Base-by-base conservation (phyloP, 805 yeast species). In the Lachancea meyersii region DNA sequence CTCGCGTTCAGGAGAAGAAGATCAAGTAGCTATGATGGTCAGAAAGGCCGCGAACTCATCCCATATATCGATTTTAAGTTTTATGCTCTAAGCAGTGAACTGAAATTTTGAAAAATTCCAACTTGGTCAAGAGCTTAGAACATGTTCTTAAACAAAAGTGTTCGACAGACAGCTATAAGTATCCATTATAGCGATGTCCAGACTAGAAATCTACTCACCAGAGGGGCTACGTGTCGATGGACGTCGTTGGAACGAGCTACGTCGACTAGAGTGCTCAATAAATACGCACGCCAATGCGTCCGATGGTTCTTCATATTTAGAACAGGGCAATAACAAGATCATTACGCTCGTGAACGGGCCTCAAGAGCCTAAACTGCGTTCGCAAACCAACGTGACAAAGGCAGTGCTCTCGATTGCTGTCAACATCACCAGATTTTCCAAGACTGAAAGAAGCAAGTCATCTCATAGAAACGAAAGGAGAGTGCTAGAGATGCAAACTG, bases 141-240 rank as follows among this genome's bases (percentile, higher is more conserved):
- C 17, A 10, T 16, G 6, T 17, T 4, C 11, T 13, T 26, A 35
- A 10, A 18, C 6, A 14, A 14, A 28, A n/a, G 21, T 27, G 16
- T 13, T 24, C 26, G 23, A 16, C 19, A 28, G 27, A n/a, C 13
- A 35, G 18, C 17, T 11, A 10, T 11, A 16, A 24, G 16, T 3
- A 19, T 34, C 24, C 7, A 11, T 19, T n/a, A 4, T 5, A 11
- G 35, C 46, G 31, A 79, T 79, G 82, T 77, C 82, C 32, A 71
- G 85, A 43, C 64, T 79, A 53, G 98, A 93, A 69, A 64, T 93
- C 35, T 91, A 86, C 59, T 89, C 97, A 0, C 96, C 96, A 5
- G 97, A 93, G 64, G 98, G 98, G 4, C 72, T 93, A 36, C 72
- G 98, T 50, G 69, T 82, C 11, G 97, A 93, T 61, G 98, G 98